phyloP scores from a whole-genome alignment of 441 rosid genomes.

The Adansonia gregorii region DNA sequence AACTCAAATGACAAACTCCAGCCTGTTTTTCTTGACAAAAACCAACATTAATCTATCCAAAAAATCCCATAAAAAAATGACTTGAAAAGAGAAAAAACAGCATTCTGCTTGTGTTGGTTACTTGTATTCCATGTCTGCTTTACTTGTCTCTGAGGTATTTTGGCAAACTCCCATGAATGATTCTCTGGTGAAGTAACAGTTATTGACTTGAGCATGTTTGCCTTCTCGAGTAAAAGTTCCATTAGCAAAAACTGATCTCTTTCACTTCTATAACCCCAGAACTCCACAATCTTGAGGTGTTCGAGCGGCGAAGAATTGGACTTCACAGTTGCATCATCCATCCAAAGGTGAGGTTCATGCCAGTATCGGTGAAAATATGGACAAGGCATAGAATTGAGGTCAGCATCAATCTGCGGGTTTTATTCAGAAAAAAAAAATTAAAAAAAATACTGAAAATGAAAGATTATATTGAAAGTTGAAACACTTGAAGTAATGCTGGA shows the following conservation, averaged over 20 bases:
- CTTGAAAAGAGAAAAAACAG: background rate
- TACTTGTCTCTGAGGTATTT: background rate
- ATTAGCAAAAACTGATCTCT: background rate
- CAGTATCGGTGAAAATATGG: constrained; percentile 17
- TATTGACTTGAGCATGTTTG: background rate
- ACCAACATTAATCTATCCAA: background rate
- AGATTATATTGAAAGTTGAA: no score
- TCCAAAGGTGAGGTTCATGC: constrained; percentile 24
- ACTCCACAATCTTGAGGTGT: background rate
- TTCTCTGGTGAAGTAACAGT: constrained; percentile 15
- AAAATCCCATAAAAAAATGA: background rate
- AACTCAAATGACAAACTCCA: background rate
- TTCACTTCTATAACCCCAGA: background rate
- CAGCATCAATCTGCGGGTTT: constrained; percentile 14
- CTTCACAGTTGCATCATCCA: background rate
- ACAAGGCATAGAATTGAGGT: background rate
- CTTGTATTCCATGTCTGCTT: background rate
- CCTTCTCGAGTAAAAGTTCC: background rate
- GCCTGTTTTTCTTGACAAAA: background rate
- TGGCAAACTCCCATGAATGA: background rate
- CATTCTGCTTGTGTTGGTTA: background rate
- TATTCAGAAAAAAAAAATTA: background rate
- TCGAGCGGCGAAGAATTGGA: background rate
- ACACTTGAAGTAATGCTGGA: no score
- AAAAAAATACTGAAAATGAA: no score